Conservation (phyloP, 257 asterid species). For the Osmanthus fragrans region DNA sequence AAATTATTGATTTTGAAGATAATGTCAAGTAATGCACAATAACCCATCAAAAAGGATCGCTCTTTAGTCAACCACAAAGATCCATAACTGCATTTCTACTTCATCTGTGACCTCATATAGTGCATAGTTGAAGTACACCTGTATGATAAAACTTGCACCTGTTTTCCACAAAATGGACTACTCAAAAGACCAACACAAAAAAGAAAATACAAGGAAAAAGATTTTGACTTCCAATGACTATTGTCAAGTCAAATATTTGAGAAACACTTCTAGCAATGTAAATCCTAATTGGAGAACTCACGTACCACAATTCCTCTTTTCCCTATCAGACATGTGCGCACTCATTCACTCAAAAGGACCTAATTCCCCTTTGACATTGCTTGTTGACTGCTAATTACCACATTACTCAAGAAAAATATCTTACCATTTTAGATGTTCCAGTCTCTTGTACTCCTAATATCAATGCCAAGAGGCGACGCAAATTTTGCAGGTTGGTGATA, state of each 20-base stretch:
- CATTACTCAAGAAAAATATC: conserved; percentile 10
- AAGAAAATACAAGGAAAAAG: not conserved
- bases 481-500: conserved; percentile 63
- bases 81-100: not conserved
- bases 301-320: not conserved
- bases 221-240: not conserved
- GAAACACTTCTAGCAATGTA: not conserved
- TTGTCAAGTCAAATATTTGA: not conserved
- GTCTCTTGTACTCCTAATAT: conserved; percentile 54
- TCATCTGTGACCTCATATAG: not conserved
- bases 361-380: conserved; percentile 1
- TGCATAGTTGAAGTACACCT: not conserved
- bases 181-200: not conserved
- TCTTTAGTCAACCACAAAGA: not conserved
- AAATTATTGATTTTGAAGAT: not conserved
- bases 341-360: conserved; percentile 5
- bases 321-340: not conserved
- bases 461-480: conserved; percentile 67
- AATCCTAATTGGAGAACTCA: not conserved
- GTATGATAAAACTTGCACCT: not conserved
- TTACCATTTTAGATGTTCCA: conserved; percentile 48
- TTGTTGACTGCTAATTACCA: conserved; percentile 5
- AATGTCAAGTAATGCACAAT: not conserved
- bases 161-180: not conserved
- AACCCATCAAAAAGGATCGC: not conserved